Evolutionary conservation across 495 filamentous ascomycete species (phyloP).

Genomic region (Coniosporium apollinis): DNA sequence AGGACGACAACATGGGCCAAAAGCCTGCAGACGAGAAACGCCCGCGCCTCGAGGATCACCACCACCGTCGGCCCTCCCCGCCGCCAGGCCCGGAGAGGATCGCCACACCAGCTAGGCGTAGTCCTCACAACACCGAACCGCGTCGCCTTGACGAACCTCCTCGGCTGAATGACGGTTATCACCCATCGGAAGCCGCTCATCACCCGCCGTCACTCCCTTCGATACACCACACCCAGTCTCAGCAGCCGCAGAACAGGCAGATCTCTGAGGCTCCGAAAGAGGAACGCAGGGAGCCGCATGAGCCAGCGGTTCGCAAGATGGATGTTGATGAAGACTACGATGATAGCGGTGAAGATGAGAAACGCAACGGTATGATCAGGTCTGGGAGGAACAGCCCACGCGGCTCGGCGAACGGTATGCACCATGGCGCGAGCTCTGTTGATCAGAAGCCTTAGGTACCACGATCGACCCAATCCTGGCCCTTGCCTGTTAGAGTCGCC

Average conservation of each 20-base stretch:
- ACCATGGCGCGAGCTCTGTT: no score
- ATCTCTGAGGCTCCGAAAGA: constrained; percentile 36
- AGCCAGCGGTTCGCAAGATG: constrained; percentile 84
- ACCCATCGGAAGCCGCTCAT: constrained; percentile 81
- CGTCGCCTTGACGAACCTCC: constrained; percentile 39
- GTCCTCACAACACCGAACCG: constrained; percentile 57
- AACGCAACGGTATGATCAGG: constrained; percentile 40
- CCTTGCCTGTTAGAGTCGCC: no score
- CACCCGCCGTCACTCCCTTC: constrained; percentile 58
- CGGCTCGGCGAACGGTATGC: no score
- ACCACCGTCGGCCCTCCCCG: constrained; percentile 54
- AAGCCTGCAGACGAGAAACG: constrained; percentile 80
- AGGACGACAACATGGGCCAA: constrained; percentile 60
- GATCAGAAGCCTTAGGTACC: no score
- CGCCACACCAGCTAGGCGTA: constrained; percentile 54
- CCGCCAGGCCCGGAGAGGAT: constrained; percentile 31
- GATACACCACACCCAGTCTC: constrained; percentile 34
- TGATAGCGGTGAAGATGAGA: constrained; percentile 71
- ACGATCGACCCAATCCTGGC: no score
- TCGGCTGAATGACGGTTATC: constrained; percentile 53
- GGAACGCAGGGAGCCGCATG: constrained; percentile 40
- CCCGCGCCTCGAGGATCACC: constrained; percentile 69
- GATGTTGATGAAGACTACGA: constrained; percentile 96
- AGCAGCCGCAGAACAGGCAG: constrained; percentile 26
- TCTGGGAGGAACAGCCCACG: constrained; percentile 27